Percentiles rank a stretch among this genome's conserved stretches.
phyloP scores from a whole-genome alignment of 1,284 basidiomycete species.

The Rhodotorula sp. region DNA sequence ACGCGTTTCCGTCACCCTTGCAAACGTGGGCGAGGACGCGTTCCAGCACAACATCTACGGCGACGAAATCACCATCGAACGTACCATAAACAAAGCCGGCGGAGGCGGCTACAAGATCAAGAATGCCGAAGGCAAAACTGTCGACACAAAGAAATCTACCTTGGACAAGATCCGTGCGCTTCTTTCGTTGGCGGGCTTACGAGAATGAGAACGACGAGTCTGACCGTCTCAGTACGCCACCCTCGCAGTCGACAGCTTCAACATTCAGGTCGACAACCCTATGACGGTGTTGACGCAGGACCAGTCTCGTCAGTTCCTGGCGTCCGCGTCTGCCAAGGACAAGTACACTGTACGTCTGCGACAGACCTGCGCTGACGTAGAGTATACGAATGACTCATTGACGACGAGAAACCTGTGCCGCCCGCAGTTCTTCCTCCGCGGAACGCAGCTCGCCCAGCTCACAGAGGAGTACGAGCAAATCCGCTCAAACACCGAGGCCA shows the following conservation, averaged over 20 bases:
- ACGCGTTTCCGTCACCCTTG: conserved; percentile 63
- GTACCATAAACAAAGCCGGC: conserved; percentile 74
- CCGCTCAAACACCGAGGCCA: conserved; percentile 60
- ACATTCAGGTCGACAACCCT: conserved; percentile 67
- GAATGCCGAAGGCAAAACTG: conserved; percentile 58
- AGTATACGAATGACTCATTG: not conserved
- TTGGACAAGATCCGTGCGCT: conserved; percentile 68
- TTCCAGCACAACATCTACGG: conserved; percentile 80
- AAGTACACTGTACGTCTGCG: conserved; percentile 74
- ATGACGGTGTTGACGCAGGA: conserved; percentile 50
- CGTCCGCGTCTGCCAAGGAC: conserved; percentile 74
- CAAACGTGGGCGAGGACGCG: conserved; percentile 85
- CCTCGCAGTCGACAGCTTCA: conserved; percentile 69
- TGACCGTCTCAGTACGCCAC: not conserved
- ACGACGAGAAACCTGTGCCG: not conserved
- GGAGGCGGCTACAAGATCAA: conserved; percentile 77
- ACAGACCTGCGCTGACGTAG: not conserved
- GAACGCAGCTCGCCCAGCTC: conserved; percentile 86
- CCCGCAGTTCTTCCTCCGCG: conserved; percentile 84
- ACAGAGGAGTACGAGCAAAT: conserved; percentile 80
- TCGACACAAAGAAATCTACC: conserved; percentile 81
- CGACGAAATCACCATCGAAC: conserved; percentile 77
- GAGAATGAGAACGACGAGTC: not conserved
- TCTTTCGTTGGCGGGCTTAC: not conserved
- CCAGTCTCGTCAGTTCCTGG: conserved; percentile 76